Evolutionary conservation across 225 moss, liverwort and hornwort species (phyloP), one percentile per base, ranked within the genome.

Genomic region (Takakia lepidozioides): DNA sequence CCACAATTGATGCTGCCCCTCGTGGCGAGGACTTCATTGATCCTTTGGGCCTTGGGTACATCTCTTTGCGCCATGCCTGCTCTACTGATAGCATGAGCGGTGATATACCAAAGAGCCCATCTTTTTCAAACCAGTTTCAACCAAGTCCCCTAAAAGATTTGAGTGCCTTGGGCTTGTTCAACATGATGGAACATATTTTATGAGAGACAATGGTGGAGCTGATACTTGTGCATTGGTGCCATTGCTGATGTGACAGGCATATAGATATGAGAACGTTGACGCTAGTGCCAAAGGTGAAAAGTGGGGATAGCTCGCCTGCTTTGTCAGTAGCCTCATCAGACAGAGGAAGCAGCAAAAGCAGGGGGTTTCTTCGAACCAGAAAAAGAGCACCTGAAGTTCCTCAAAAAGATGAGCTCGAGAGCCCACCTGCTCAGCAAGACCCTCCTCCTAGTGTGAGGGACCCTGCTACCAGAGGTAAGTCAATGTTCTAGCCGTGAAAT

Each of bases 21-120:
- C 65, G 73, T 1, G 52, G 69, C 2, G 78, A 78, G 2, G 78
- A 78, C 52, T 65, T 78, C 27, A 52, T 78, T 8, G 78, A 78
- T 3, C 78, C 78, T 8, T 66, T 78, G 69, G 78, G 78, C 5
- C 78, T 78, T 35, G 78, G 78, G 78, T 78, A 69, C 19, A 51
- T 54, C 29, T 0, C 23, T 42, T 48, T 10, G 14, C 11, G 5
- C 24, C 13, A 10, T n/a, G n/a, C n/a, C n/a, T n/a, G n/a, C n/a
- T n/a, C n/a, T n/a, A n/a, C n/a, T n/a, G n/a, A n/a, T n/a, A n/a
- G n/a, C n/a, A n/a, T n/a, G n/a, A n/a, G n/a, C n/a, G n/a, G n/a
- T n/a, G n/a, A n/a, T n/a, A n/a, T n/a, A n/a, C n/a, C n/a, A n/a
- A n/a, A n/a, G n/a, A n/a, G n/a, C n/a, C n/a, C n/a, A n/a, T n/a